These are phyloP conservation scores for Amesomyces nigricolor DNA, from an alignment of 2,329 filamentous ascomycete species.

Conservation along the genomic window DNA sequence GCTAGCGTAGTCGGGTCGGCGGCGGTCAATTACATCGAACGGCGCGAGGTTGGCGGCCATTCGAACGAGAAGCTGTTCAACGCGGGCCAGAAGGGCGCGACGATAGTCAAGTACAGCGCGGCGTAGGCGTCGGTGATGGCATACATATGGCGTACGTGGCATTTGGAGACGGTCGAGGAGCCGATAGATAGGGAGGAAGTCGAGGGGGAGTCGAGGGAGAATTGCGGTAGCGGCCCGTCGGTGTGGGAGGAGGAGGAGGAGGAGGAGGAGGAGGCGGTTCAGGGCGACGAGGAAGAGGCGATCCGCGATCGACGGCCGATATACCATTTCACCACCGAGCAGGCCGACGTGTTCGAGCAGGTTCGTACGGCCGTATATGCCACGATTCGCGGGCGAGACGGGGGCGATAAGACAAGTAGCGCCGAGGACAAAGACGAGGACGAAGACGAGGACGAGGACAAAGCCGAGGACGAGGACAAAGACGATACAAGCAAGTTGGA, in stretches of 20 bases:
- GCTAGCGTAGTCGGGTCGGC: slow-evolving; percentile 2
- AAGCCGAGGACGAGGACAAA: neutral
- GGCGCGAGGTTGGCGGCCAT: slow-evolving; percentile 2
- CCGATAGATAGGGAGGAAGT: neutral
- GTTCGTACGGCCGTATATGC: neutral
- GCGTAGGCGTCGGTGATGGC: slow-evolving; percentile 2
- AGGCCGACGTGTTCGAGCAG: neutral
- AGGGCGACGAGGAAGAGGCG: neutral
- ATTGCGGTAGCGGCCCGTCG: too few species aligned
- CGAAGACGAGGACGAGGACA: too few species aligned
- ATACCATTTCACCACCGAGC: slow-evolving; percentile 1
- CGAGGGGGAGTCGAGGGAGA: neutral
- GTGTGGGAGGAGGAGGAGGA: neutral
- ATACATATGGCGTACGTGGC: slow-evolving; percentile 6
- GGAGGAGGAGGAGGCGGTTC: neutral
- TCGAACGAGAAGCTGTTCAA: slow-evolving; percentile 8
- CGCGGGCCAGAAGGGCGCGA: slow-evolving; percentile 3
- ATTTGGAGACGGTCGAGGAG: neutral
- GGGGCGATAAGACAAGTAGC: neutral
- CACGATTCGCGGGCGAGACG: neutral
- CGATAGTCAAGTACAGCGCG: slow-evolving; percentile 2
- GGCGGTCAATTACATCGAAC: slow-evolving; percentile 7
- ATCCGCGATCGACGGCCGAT: slow-evolving; percentile 2
- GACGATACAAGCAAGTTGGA: slow-evolving; percentile 1
- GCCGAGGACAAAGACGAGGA: too few species aligned